These are phyloP conservation scores for Talaromyces marneffei DNA, from an alignment of 2,329 filamentous ascomycete species.

Conservation along the genomic window DNA sequence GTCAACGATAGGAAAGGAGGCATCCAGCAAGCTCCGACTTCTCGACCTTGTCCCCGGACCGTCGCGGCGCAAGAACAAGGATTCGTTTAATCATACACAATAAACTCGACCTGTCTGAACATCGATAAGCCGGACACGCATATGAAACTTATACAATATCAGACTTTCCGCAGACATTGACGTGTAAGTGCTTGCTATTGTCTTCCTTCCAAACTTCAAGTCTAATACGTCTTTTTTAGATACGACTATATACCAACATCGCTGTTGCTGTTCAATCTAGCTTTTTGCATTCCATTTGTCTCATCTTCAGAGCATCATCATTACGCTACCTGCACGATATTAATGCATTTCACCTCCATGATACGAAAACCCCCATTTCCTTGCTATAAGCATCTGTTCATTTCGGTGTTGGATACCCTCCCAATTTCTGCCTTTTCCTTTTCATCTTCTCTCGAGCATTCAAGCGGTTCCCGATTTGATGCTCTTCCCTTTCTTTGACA, in stretches of 20 bases:
- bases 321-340: constrained; percentile 1
- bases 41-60: constrained; percentile 41
- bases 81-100: constrained; percentile 21
- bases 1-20: constrained; percentile 35
- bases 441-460: constrained; percentile 13
- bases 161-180: neutral
- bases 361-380: constrained; percentile 4
- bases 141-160: neutral
- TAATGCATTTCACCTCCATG: constrained; percentile 3
- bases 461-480: neutral
- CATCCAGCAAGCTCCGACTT: constrained; percentile 38
- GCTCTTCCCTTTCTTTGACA: neutral
- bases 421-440: constrained; percentile 23
- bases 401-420: constrained; percentile 17
- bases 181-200: neutral
- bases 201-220: too few relatives aligned
- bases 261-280: neutral
- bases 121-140: neutral
- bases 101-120: neutral
- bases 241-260: neutral
- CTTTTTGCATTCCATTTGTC: neutral
- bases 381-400: constrained; percentile 13
- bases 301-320: neutral
- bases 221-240: neutral
- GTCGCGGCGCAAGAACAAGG: constrained; percentile 38